These are phyloP conservation scores for Pichia sp. DNA, from an alignment of 1,139 yeast species.

Conservation along the genomic window DNA sequence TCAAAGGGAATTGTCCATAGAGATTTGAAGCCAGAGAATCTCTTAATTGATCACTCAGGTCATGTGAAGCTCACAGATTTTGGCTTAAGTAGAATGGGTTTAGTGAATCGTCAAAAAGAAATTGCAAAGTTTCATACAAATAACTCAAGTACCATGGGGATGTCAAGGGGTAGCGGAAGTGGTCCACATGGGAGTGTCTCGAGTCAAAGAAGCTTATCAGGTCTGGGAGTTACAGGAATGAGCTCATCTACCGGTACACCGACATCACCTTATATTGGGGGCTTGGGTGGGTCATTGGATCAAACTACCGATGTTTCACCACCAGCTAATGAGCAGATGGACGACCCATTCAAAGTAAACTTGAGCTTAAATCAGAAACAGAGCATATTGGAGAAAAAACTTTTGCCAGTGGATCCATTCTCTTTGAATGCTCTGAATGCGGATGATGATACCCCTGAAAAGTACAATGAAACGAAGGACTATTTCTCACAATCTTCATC, in stretches of 20 bases:
- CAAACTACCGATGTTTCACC: slow-evolving; percentile 13
- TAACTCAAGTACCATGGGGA: slow-evolving; percentile 3
- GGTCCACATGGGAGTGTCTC: slow-evolving; percentile 7
- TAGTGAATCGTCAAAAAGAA: slow-evolving; percentile 67
- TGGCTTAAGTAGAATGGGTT: slow-evolving; percentile 87
- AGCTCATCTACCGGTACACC: slow-evolving; percentile 9
- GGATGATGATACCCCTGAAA: not conserved
- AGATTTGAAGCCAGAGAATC: slow-evolving; percentile 86
- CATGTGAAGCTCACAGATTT: slow-evolving; percentile 92
- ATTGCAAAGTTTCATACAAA: slow-evolving; percentile 7
- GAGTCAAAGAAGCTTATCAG: slow-evolving; percentile 5
- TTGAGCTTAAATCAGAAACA: not conserved
- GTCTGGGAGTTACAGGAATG: slow-evolving; percentile 1
- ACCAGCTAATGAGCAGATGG: too few species aligned
- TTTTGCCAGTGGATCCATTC: slow-evolving; percentile 35
- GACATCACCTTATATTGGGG: slow-evolving; percentile 10
- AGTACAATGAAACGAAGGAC: slow-evolving; percentile 1
- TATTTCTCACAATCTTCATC: slow-evolving; percentile 1
- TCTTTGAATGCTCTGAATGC: slow-evolving; percentile 35
- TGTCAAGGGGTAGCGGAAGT: slow-evolving; percentile 26
- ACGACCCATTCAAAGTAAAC: slow-evolving; percentile 29
- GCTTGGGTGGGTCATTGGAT: slow-evolving; percentile 6
- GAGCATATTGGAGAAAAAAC: slow-evolving; percentile 24
- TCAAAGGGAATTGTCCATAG: slow-evolving; percentile 85
- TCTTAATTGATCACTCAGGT: slow-evolving; percentile 78